Evolutionary conservation across 2,329 filamentous ascomycete genomes (phyloP).

Genomic region (Alternaria incomplexa): DNA sequence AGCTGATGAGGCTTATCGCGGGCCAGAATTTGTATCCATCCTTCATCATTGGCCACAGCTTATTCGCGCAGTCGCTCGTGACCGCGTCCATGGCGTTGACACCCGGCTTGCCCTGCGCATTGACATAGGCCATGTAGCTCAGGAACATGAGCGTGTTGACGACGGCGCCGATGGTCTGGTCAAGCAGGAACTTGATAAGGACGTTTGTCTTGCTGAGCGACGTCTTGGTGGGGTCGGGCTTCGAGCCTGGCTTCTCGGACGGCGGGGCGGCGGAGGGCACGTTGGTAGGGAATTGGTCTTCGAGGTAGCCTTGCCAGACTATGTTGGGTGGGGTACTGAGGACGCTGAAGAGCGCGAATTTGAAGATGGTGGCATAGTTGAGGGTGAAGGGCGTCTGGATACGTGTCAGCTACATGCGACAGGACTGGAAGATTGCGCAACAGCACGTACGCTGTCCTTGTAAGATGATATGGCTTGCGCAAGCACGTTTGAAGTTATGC

Average conservation of each 20-base stretch:
- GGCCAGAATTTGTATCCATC: conserved; percentile 80
- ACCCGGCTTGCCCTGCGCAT: conserved; percentile 37
- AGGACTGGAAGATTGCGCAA: neutral
- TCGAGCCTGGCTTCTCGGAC: conserved; percentile 37
- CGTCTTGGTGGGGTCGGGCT: conserved; percentile 34
- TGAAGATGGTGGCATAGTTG: conserved; percentile 71
- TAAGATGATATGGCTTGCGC: conserved; percentile 74
- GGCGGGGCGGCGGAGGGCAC: conserved; percentile 37
- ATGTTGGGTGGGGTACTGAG: conserved; percentile 83
- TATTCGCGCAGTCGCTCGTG: conserved; percentile 45
- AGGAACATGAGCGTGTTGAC: conserved; percentile 71
- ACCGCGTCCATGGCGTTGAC: conserved; percentile 42
- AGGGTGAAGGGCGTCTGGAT: conserved; percentile 65
- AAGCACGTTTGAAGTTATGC: conserved; percentile 72
- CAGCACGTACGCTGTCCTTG: conserved; percentile 60
- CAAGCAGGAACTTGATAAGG: conserved; percentile 68
- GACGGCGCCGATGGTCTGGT: conserved; percentile 70
- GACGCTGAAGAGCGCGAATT: conserved; percentile 77
- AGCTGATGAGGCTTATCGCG: conserved; percentile 71
- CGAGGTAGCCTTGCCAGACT: conserved; percentile 82
- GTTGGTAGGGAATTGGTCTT: conserved; percentile 72
- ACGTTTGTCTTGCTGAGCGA: conserved; percentile 67
- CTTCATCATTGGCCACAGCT: conserved; percentile 61
- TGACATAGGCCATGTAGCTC: conserved; percentile 61
- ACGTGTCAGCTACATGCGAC: conserved; percentile 10